Percentiles rank a stretch among this genome's conserved stretches.
These are phyloP conservation scores for Myxozyma sirexii DNA, from an alignment of 805 yeast species.

Conservation along the genomic window DNA sequence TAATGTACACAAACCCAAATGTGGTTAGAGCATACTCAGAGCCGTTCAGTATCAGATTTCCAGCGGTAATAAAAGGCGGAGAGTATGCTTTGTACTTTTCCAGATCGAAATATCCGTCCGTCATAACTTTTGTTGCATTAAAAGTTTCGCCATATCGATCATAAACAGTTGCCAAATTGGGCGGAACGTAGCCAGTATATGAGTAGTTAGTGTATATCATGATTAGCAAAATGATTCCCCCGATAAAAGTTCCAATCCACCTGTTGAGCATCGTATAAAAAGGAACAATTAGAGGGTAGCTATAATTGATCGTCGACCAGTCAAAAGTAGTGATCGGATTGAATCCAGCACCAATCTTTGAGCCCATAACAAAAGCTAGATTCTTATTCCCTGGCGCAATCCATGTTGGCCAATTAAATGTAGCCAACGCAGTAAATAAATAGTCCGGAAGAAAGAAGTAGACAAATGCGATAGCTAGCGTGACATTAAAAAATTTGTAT, in stretches of 20 bases:
- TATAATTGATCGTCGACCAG: conserved; percentile 55
- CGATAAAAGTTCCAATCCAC: conserved; percentile 47
- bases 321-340: conserved; percentile 67
- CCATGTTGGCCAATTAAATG: conserved; percentile 67
- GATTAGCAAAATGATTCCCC: conserved; percentile 56
- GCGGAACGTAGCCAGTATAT: conserved; percentile 47
- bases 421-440: conserved; percentile 59
- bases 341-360: conserved; percentile 64
- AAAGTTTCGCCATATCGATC: conserved; percentile 42
- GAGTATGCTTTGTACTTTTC: conserved; percentile 59
- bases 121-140: conserved; percentile 51
- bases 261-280: conserved; percentile 49
- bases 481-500: conserved; percentile 51
- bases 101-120: conserved; percentile 50
- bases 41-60: conserved; percentile 55
- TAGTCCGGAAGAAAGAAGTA: conserved; percentile 67
- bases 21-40: conserved; percentile 57
- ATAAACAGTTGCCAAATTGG: conserved; percentile 51
- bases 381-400: conserved; percentile 57
- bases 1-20: conserved; percentile 53
- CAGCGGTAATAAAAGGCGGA: conserved; percentile 59
- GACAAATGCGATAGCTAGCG: conserved; percentile 47
- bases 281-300: conserved; percentile 43
- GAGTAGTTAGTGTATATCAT: conserved; percentile 56
- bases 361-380: conserved; percentile 68